Evolutionary conservation across 2,329 filamentous ascomycete genomes (phyloP), one percentile per base, ranked within the genome.

Genomic region (Sporothrix phasma): DNA sequence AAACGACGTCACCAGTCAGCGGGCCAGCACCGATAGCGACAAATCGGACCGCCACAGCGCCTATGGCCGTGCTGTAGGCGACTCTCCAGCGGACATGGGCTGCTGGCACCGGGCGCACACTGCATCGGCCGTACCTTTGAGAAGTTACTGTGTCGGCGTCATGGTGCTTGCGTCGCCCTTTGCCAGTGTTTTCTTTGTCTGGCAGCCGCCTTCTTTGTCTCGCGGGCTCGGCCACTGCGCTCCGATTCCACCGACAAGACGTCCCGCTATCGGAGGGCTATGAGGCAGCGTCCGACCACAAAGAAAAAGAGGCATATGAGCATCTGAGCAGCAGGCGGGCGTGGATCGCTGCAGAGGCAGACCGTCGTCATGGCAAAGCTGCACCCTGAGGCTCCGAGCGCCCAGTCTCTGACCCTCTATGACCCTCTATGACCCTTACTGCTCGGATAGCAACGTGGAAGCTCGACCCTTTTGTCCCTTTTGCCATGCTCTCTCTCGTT

Each of bases 391-490:
- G 19, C 15, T 43, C 37, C 53, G 5, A 29, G 22, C 24, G 26
- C 8, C 3, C 26, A 47, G n/a, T 61, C 56, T 41, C 26, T 45
- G 56, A 53, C 49, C 46, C 31, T n/a, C 39, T 15, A 41, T 11
- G 54, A 45, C 54, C 54, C 54, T 59, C n/a, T n/a, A n/a, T 43
- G 47, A 5, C 43, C 43, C 47, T 41, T 61, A n/a, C n/a, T n/a
- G n/a, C 58, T 61, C 58, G 58, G 58, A 61, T 61, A 47, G 58
- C 41, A 61, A 47, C 58, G 58, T 61, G 58, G 54, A 17, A 2
- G 34, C 5, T 11, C 41, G 51, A 56, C 51, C 51, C 51, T 56
- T 54, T 43, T 43, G 39, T 26, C 26, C 34, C 15, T 58, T n/a
- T 5, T 41, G 22, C 53, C 7, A 19, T 15, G 13, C 2, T n/a